Conservation (phyloP, 148 eudicot species). For the Silene latifolia region DNA sequence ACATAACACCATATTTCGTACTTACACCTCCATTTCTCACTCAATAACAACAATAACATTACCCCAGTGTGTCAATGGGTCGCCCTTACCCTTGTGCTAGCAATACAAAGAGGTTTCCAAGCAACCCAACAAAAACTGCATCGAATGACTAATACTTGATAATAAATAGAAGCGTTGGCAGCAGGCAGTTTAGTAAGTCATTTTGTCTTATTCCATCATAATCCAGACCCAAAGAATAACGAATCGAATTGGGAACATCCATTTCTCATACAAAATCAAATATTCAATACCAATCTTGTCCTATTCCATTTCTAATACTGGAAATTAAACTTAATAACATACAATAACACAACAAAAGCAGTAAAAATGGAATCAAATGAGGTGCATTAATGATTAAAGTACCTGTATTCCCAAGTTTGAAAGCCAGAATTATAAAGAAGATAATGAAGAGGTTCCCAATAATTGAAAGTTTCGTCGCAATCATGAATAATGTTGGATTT, state of each 20-base stretch:
- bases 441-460: slow-evolving; percentile 97
- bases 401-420: slow-evolving; percentile 99
- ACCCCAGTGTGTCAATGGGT: too few relatives aligned
- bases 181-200: not conserved
- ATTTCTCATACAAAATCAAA: not conserved
- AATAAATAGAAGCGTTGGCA: too few relatives aligned
- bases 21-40: too few relatives aligned
- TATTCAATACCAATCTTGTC: not conserved
- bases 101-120: too few relatives aligned
- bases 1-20: too few relatives aligned
- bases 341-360: not conserved
- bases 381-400: not conserved
- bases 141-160: not conserved
- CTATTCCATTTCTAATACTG: not conserved
- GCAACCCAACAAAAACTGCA: too few relatives aligned
- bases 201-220: not conserved
- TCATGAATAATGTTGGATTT: slow-evolving; percentile 88
- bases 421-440: slow-evolving; percentile 81
- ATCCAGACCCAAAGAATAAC: too few relatives aligned
- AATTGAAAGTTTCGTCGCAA: slow-evolving; percentile 96
- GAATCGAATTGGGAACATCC: too few relatives aligned
- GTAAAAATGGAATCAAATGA: not conserved
- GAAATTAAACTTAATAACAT: not conserved
- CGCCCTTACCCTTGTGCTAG: too few relatives aligned
- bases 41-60: too few relatives aligned